Base-by-base conservation (phyloP, 163 green algal species). In the Volvox carteri region DNA sequence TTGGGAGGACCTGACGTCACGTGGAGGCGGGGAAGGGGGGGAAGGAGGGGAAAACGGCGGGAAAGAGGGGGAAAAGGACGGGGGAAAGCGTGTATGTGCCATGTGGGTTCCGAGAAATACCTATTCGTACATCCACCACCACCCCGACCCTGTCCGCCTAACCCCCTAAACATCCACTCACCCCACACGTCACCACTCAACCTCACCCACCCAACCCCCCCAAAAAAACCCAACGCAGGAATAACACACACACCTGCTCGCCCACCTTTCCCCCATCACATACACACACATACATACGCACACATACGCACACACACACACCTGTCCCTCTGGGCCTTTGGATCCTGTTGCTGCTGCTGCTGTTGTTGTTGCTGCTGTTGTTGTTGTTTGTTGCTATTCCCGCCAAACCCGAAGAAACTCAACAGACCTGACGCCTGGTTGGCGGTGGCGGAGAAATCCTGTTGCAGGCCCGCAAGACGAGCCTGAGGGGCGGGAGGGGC, bases 381-480 rank as follows among this genome's bases (percentile, higher is more conserved):
- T 39, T 74, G 70, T 73, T 41, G 73, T 74, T 90, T 62, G 74
- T n/a, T n/a, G n/a, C n/a, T n/a, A n/a, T n/a, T n/a, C n/a, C 73
- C 62, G 30, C 85, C 88, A 11, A 92, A 67, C 28, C 89, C 89
- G 19, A 92, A 78, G 84, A 88, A 92, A 65, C 67, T 70, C 41
- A 92, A 62, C 48, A 92, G 58, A 28, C 44, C 54, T 33, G 60
- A 79, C 18, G 87, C 89, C 30, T 88, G 83, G 33, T 74, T 81
- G 62, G 83, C 84, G 19, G 84, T 92, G n/a, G 75, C 44, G 76
- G 67, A 85, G 76, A 92, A 90, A 39, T 92, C 89, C 46, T 92
- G 81, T 77, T 92, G 81, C 73, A 83, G 78, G 11, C 70, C 52
- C 8, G 84, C 84, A 14, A 89, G 84, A 5, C 84, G 84, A 50